phyloP scores from a whole-genome alignment of 1,284 basidiomycete genomes.

The Ganoderma multipileum region DNA sequence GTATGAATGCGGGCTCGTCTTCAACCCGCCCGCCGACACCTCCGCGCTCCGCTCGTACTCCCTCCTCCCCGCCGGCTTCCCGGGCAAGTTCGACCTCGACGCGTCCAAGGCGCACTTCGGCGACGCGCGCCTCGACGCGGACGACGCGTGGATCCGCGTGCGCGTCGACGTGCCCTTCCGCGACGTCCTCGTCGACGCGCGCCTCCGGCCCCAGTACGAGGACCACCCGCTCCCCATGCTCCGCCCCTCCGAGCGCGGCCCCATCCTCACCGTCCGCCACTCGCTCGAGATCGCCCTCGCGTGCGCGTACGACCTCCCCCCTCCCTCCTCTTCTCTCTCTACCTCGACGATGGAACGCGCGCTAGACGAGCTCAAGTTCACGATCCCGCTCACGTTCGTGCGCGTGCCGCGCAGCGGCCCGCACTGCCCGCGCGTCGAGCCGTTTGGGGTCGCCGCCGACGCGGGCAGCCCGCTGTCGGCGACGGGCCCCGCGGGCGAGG shows the following conservation, averaged over 20 bases:
- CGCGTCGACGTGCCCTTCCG: slow-evolving; percentile 28
- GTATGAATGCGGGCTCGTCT: slow-evolving; percentile 57
- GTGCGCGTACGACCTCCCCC: slow-evolving; percentile 60
- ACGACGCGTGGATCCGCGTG: slow-evolving; percentile 25
- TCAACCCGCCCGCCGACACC: slow-evolving; percentile 36
- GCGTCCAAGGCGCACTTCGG: slow-evolving; percentile 48
- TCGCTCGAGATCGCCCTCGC: slow-evolving; percentile 57
- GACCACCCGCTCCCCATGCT: slow-evolving; percentile 48
- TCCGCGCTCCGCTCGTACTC: slow-evolving; percentile 53
- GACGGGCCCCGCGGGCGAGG: slow-evolving; percentile 4
- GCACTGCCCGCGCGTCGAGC: slow-evolving; percentile 5
- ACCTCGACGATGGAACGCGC: slow-evolving; percentile 32
- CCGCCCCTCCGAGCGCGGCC: slow-evolving; percentile 54
- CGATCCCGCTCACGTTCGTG: slow-evolving; percentile 64
- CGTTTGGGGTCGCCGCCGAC: background rate
- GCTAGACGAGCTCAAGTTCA: slow-evolving; percentile 47
- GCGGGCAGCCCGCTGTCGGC: slow-evolving; percentile 10
- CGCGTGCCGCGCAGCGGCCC: slow-evolving; percentile 28
- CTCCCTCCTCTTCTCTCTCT: slow-evolving; percentile 16
- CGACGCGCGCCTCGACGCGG: slow-evolving; percentile 36
- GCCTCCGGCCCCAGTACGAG: slow-evolving; percentile 31
- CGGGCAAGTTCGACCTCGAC: slow-evolving; percentile 51
- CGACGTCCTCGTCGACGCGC: slow-evolving; percentile 27
- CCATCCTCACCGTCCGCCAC: slow-evolving; percentile 67
- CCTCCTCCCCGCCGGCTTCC: slow-evolving; percentile 53